phyloP scores from a whole-genome alignment of 495 filamentous ascomycete genomes.

The Choiromyces venosus region DNA sequence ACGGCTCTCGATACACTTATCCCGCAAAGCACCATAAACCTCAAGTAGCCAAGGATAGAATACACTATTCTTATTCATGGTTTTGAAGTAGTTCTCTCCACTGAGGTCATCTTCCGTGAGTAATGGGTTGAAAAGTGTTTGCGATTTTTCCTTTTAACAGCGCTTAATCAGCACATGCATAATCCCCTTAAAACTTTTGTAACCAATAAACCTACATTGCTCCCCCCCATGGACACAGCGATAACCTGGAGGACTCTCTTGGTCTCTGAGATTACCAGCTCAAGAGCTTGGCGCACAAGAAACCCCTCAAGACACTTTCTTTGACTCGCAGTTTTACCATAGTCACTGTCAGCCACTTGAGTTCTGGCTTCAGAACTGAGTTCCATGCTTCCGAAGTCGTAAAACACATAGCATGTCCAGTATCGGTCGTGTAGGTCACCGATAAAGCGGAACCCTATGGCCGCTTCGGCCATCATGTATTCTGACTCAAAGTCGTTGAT shows the following conservation, averaged over 20 bases:
- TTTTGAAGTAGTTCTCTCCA: constrained; percentile 3
- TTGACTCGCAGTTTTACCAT: neutral
- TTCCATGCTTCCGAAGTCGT: neutral
- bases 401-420: constrained; percentile 2
- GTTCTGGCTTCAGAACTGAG: neutral
- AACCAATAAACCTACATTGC: neutral
- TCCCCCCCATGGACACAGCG: neutral
- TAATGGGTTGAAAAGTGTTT: neutral
- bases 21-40: neutral
- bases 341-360: neutral
- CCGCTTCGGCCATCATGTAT: neutral
- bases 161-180: neutral
- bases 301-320: constrained; percentile 5
- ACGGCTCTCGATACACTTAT: neutral
- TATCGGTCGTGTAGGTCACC: neutral
- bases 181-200: neutral
- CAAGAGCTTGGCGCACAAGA: neutral
- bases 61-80: constrained; percentile 1
- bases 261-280: neutral
- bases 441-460: neutral
- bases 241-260: neutral
- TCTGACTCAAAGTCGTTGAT: neutral
- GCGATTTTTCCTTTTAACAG: neutral
- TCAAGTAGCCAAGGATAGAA: constrained; percentile 6
- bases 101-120: constrained; percentile 6